Evolutionary conservation across 371 early-diverging fungal species (phyloP).

Genomic region (Mucor ambiguus): DNA sequence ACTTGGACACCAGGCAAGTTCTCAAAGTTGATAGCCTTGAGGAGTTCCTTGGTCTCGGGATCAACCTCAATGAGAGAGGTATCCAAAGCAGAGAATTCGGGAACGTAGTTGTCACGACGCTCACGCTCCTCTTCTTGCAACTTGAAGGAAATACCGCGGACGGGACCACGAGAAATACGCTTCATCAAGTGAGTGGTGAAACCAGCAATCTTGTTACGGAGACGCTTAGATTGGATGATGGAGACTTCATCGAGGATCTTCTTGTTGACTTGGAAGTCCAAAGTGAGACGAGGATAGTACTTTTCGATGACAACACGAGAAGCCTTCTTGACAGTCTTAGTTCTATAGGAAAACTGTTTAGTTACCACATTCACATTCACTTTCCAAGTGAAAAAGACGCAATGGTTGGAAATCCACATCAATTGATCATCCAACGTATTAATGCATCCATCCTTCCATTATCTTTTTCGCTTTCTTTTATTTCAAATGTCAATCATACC

Average conservation of each 20-base stretch:
- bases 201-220: constrained; percentile 99
- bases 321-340: constrained; percentile 99
- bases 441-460: constrained; percentile 18
- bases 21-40: constrained; percentile 95
- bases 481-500: constrained; percentile 1
- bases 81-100: constrained; percentile 98
- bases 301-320: constrained; percentile 99
- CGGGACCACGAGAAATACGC: constrained; percentile 99
- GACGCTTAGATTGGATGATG: constrained; percentile 98
- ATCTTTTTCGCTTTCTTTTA: neutral
- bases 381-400: neutral
- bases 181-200: constrained; percentile 99
- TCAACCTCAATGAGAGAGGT: constrained; percentile 94
- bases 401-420: neutral
- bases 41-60: constrained; percentile 88
- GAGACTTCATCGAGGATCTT: constrained; percentile 98
- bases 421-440: neutral
- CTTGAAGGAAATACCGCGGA: constrained; percentile 99
- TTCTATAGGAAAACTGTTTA: constrained; percentile 46
- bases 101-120: constrained; percentile 99
- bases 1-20: constrained; percentile 74
- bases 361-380: neutral
- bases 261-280: constrained; percentile 99
- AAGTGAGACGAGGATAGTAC: constrained; percentile 99
- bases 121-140: constrained; percentile 99